phyloP scores from a whole-genome alignment of 306 rosid genomes.

The Cucurbita argyrosperma region DNA sequence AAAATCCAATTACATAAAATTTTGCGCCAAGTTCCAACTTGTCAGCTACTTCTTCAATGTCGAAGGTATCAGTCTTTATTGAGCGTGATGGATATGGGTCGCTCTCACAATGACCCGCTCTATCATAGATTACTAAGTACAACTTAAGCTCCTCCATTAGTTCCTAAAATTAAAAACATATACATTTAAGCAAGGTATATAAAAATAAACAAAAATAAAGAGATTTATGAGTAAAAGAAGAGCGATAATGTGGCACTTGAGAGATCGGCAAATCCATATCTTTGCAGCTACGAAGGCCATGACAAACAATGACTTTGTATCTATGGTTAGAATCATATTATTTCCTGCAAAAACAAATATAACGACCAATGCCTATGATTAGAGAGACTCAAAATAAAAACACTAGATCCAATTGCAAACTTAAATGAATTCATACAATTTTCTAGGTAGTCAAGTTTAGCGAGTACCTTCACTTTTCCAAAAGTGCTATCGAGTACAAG shows the following conservation, averaged over 20 bases:
- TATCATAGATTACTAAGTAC: no score
- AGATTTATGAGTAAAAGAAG: background rate
- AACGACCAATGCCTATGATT: no score
- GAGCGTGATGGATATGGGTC: background rate
- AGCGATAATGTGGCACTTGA: constrained; percentile 26
- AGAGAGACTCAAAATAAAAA: no score
- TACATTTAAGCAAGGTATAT: no score
- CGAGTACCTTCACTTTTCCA: background rate
- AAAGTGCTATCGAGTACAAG: background rate
- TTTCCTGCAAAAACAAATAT: constrained; percentile 15
- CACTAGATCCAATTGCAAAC: background rate
- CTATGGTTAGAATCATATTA: constrained; percentile 30
- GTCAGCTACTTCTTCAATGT: no score
- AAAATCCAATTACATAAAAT: no score
- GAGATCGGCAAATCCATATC: constrained; percentile 28
- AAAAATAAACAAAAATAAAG: background rate
- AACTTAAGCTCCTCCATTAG: no score
- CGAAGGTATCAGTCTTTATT: background rate
- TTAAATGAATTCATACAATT: no score
- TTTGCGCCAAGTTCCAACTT: no score
- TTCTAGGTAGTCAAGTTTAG: background rate
- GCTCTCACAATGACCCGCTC: no score
- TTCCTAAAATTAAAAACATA: no score
- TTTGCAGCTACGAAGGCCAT: constrained; percentile 46
- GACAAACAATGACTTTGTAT: constrained; percentile 13